phyloP scores from a whole-genome alignment of 208 protist species.

The Phytomonas francai region DNA sequence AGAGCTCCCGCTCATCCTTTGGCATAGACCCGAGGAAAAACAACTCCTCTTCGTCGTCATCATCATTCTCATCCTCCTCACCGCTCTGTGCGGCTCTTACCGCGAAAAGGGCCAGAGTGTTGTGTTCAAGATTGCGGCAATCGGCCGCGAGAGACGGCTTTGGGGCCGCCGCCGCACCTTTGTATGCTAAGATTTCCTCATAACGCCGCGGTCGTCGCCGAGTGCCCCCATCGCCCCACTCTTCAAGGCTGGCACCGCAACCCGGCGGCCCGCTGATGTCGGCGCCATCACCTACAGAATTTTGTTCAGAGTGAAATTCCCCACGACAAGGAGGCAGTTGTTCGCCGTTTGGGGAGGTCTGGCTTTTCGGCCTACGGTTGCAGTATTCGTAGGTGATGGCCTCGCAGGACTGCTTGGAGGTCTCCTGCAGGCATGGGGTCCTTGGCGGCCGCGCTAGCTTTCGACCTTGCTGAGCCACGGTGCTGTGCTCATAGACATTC shows the following conservation, averaged over 20 bases:
- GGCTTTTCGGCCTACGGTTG: neutral
- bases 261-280: neutral
- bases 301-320: neutral
- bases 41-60: no score
- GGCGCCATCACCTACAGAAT: neutral
- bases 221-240: no score
- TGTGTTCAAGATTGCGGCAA: neutral
- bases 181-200: neutral
- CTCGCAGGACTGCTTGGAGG: neutral
- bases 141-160: neutral
- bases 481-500: neutral
- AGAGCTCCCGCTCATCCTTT: slow-evolving; percentile 17
- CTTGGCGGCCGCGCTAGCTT: neutral
- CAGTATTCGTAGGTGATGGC: neutral
- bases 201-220: neutral
- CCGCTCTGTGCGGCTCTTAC: neutral
- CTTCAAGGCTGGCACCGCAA: no score
- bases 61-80: neutral
- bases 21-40: slow-evolving; percentile 6
- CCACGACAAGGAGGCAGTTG: neutral
- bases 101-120: neutral
- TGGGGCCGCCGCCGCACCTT: no score
- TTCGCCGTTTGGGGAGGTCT: neutral
- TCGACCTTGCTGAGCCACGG: neutral
- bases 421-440: no score